Conservation (phyloP, 768 basidiomycete species). For the Leccinum ochraceum region DNA sequence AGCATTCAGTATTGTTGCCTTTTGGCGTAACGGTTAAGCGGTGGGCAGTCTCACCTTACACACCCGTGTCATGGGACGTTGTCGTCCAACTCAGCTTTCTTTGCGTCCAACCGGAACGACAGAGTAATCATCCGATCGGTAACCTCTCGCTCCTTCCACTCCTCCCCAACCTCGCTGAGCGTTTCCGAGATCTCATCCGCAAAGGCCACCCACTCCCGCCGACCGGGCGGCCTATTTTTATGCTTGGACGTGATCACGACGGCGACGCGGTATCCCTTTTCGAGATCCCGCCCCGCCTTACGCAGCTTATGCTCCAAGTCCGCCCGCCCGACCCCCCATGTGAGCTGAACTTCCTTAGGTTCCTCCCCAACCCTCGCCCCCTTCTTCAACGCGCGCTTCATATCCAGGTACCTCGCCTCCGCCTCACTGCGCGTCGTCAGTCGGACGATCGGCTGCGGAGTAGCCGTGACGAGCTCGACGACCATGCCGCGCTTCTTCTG, state of each 20-base stretch:
- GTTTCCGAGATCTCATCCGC: conserved; percentile 42
- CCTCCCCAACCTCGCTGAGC: conserved; percentile 52
- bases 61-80: conserved; percentile 5
- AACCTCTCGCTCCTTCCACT: conserved; percentile 50
- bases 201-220: conserved; percentile 44
- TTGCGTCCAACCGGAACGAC: conserved; percentile 37
- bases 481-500: conserved; percentile 29
- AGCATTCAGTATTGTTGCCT: too few relatives aligned
- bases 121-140: conserved; percentile 40
- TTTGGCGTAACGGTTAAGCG: too few relatives aligned
- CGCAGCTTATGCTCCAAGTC: conserved; percentile 69
- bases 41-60: too few relatives aligned
- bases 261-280: conserved; percentile 58
- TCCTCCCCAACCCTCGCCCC: conserved; percentile 32
- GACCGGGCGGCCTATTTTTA: conserved; percentile 36
- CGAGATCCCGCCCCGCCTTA: conserved; percentile 57
- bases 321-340: conserved; percentile 59
- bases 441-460: conserved; percentile 61
- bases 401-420: conserved; percentile 39
- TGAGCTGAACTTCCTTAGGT: conserved; percentile 70
- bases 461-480: conserved; percentile 54
- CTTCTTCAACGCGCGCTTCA: conserved; percentile 36
- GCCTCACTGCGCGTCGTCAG: conserved; percentile 49
- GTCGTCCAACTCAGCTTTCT: conserved; percentile 20
- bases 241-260: conserved; percentile 57